phyloP scores from a whole-genome alignment of 2,329 filamentous ascomycete genomes.

The Setomelanomma holmii region DNA sequence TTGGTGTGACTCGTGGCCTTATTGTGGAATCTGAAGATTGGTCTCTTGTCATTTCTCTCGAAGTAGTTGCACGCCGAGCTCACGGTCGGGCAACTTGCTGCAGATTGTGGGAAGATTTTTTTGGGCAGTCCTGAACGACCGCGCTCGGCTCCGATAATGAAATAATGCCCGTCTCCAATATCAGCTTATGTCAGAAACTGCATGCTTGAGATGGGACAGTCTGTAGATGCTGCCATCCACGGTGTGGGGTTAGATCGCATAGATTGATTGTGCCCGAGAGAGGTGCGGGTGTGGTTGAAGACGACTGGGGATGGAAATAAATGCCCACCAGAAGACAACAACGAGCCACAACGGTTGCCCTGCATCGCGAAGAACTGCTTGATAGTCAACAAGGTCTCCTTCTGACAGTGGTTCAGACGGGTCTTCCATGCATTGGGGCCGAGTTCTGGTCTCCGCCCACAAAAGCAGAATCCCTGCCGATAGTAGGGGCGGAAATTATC shows the following conservation, averaged over 20 bases:
- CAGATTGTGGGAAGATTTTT: no score
- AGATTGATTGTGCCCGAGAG: no score
- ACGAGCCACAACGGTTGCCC: no score
- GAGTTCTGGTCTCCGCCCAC: background rate
- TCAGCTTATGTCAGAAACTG: slow-evolving; percentile 5
- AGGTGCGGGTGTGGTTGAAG: no score
- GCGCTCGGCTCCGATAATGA: no score
- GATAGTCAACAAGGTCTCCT: no score
- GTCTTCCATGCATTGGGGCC: background rate
- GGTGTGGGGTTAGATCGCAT: no score
- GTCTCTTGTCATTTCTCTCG: background rate
- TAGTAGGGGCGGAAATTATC: slow-evolving; percentile 7
- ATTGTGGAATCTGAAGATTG: background rate
- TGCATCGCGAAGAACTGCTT: no score
- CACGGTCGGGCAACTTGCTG: background rate
- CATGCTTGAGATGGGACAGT: background rate
- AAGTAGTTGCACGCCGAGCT: background rate
- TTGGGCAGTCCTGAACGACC: no score
- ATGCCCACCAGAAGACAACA: no score
- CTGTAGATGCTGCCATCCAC: background rate
- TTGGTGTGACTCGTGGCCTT: background rate
- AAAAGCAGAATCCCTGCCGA: background rate
- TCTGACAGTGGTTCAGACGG: background rate
- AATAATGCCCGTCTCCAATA: no score
- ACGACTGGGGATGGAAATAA: no score